Evolutionary conservation across 1,284 basidiomycete genomes (phyloP).

Genomic region (Irpex sp.): DNA sequence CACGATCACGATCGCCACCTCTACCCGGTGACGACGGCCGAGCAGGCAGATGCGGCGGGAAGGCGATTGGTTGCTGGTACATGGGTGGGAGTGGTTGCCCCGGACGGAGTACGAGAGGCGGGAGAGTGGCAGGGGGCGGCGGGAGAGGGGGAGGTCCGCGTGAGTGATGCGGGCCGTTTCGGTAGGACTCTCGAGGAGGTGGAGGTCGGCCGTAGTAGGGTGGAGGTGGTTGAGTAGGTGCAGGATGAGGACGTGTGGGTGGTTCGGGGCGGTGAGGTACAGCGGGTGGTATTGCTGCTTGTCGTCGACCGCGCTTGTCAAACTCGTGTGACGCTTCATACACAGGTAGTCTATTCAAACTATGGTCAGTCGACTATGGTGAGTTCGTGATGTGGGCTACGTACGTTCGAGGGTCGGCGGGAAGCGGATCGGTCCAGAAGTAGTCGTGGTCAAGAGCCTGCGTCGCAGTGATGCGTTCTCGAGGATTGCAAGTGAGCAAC

Average conservation of each 20-base stretch:
- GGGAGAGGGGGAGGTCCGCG: conserved; percentile 2
- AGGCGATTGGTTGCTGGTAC: conserved; percentile 13
- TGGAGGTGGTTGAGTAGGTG: conserved; percentile 18
- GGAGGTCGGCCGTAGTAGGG: conserved; percentile 22
- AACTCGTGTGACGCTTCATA: conserved; percentile 85
- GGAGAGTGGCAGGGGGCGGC: conserved; percentile 4
- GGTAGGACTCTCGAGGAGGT: conserved; percentile 27
- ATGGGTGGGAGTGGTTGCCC: conserved; percentile 19
- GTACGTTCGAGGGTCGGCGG: conserved; percentile 81
- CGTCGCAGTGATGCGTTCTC: conserved; percentile 85
- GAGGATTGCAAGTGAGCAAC: conserved; percentile 88
- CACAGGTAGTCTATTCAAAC: conserved; percentile 55
- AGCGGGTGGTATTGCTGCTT: conserved; percentile 19
- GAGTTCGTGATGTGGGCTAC: not conserved
- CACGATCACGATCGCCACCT: conserved; percentile 16
- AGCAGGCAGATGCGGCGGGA: conserved; percentile 23
- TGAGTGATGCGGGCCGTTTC: conserved; percentile 17
- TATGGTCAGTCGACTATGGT: conserved; percentile 1
- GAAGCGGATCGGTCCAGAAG: conserved; percentile 86
- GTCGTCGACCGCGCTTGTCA: conserved; percentile 71
- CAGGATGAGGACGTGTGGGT: conserved; percentile 18
- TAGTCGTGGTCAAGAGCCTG: conserved; percentile 89
- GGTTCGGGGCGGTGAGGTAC: conserved; percentile 18
- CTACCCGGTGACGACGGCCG: conserved; percentile 23
- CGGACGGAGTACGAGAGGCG: conserved; percentile 13